These are phyloP conservation scores for Fraxinus dipetala DNA, from an alignment of 305 asterid genomes.

Conservation along the genomic window DNA sequence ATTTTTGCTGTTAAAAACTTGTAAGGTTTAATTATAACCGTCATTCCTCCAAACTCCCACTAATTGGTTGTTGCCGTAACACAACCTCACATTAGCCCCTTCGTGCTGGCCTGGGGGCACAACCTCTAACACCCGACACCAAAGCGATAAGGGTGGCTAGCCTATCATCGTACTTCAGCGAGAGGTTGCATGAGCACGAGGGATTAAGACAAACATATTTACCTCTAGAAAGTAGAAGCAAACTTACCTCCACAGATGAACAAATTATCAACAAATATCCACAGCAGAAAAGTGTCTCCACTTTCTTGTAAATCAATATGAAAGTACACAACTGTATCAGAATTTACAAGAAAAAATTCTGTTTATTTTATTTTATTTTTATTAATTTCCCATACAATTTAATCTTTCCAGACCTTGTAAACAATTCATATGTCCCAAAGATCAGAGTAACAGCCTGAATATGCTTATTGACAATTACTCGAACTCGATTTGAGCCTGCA, in stretches of 20 bases:
- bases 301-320: background rate
- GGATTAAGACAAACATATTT: background rate
- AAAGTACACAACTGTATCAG: background rate
- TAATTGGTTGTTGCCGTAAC: background rate
- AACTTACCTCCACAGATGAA: background rate
- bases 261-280: background rate
- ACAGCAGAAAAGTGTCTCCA: background rate
- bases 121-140: background rate
- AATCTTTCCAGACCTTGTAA: background rate
- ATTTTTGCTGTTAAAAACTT: too few relatives aligned
- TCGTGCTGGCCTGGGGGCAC: background rate
- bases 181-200: background rate
- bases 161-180: background rate
- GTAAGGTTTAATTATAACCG: too few relatives aligned
- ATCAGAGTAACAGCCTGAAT: background rate
- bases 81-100: background rate
- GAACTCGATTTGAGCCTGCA: slow-evolving; percentile 32
- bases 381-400: background rate
- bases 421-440: background rate
- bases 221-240: background rate
- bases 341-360: background rate
- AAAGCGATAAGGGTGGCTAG: background rate
- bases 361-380: background rate
- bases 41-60: too few relatives aligned
- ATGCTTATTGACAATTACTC: slow-evolving; percentile 9